Conservation (phyloP, 805 yeast species). For the Candida ascalaphidarum region DNA sequence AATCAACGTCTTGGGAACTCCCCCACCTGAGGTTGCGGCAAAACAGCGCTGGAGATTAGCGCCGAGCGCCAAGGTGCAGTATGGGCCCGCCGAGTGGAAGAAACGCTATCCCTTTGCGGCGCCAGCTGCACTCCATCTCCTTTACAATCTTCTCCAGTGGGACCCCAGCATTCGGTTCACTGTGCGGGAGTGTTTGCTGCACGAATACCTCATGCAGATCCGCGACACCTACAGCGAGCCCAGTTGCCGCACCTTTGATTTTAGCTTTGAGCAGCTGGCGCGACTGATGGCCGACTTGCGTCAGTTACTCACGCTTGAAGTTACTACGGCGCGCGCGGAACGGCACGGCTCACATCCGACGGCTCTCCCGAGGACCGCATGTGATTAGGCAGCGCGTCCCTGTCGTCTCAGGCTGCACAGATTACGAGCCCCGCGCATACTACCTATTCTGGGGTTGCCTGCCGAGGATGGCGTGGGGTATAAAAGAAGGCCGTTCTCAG, state of each 20-base stretch:
- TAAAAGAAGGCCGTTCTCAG: too few species aligned
- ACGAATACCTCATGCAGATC: conserved; percentile 45
- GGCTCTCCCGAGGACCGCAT: too few species aligned
- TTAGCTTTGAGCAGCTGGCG: conserved; percentile 47
- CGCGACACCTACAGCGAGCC: conserved; percentile 54
- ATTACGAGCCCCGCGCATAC: too few species aligned
- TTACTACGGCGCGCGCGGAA: too few species aligned
- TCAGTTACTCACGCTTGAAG: too few species aligned
- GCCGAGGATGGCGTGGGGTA: too few species aligned
- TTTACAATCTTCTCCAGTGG: conserved; percentile 57
- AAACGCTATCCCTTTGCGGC: conserved; percentile 58
- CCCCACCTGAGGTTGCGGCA: conserved; percentile 38
- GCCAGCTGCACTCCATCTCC: conserved; percentile 39
- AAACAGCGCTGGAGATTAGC: conserved; percentile 19
- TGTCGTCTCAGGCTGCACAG: too few species aligned
- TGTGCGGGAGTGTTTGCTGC: conserved; percentile 50
- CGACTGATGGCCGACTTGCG: conserved; percentile 9
- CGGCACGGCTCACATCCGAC: too few species aligned
- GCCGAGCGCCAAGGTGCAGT: conserved; percentile 35
- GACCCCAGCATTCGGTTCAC: conserved; percentile 45
- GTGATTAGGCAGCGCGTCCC: too few species aligned
- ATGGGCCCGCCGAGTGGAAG: conserved; percentile 32
- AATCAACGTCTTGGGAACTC: conserved; percentile 62
- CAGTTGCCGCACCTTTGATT: conserved; percentile 47
- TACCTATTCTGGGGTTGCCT: neutral